Conservation (phyloP, 345 rosid species). For the Gossypium ekmanianum region DNA sequence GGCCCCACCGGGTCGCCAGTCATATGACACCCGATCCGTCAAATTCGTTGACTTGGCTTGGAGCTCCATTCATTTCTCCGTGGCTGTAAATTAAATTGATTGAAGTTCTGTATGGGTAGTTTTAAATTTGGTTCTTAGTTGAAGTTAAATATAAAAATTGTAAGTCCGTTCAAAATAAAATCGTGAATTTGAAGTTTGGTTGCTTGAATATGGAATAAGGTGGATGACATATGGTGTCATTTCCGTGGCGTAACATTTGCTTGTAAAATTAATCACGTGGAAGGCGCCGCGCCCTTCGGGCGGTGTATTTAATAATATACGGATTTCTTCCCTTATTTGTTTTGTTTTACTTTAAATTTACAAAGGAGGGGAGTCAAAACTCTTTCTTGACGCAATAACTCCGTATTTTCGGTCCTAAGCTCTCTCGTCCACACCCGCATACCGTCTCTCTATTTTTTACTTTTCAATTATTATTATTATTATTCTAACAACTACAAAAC, state of each 20-base stretch:
- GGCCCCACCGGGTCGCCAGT: slow-evolving; percentile 45
- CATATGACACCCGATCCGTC: slow-evolving; percentile 63
- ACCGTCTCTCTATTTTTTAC: too few relatives aligned
- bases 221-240: neutral
- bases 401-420: neutral
- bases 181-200: neutral
- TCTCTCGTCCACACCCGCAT: too few relatives aligned
- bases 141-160: too few relatives aligned
- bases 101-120: neutral
- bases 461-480: neutral
- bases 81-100: too few relatives aligned
- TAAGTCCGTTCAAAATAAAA: neutral
- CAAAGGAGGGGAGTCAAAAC: slow-evolving; percentile 51
- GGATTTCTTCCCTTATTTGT: slow-evolving; percentile 18
- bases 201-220: neutral
- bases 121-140: too few relatives aligned
- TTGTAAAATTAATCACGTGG: slow-evolving; percentile 47
- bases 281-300: slow-evolving; percentile 69
- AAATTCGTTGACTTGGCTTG: slow-evolving; percentile 67
- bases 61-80: neutral
- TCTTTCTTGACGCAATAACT: slow-evolving; percentile 37
- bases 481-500: neutral
- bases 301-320: slow-evolving; percentile 30
- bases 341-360: neutral
- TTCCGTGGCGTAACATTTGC: neutral